Evolutionary conservation across 805 yeast species (phyloP), one percentile per base, ranked within the genome.

Genomic region (Monosporozyma aquatica): DNA sequence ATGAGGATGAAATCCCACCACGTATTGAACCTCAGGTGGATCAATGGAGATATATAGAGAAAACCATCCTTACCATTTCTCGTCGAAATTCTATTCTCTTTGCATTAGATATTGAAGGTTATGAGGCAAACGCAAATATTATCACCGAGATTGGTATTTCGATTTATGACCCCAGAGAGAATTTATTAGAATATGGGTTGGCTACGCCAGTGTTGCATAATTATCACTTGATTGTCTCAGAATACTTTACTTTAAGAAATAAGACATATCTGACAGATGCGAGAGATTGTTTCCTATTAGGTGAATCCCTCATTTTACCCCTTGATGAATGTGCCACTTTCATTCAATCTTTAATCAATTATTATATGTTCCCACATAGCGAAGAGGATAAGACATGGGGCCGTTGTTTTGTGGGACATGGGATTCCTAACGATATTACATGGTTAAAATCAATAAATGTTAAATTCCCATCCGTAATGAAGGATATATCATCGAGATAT

Each of bases 61-160:
- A 50, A 14, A 45, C 52, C 24, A 47, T 58, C 21, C 40, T 49
- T 24, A 30, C 50, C 26, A 45, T 58, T 40, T 50, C 51, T 23
- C 23, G 51, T 1, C 52, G 49, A 34, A 48, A 45, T 26, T 52
- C 62, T 5, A 60, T 65, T 3, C 59, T 71, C 13, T 62, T 76
- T 38, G 64, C 72, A 8, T 55, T 78, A 35, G 83, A 78, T 54
- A 61, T 75, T 2, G 84, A 78, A 53, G 81, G 80, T 0, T 75
- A 58, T 61, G 83, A 78, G 50, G 45, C 51, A 17, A 58, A 70
- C 47, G 59, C 58, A 9, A 51, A 62, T 20, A 44, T 57, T 6
- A 62, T 78, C 6, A 76, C 80, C 0, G 83, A 78, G 50, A 68
- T 78, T 36, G 83, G 83, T 1, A 62, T 78, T 2, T 62, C 77